Percentiles rank a stretch among this genome's conserved stretches.
Evolutionary conservation across 257 asterid species (phyloP).

Genomic region (Anisodus tanguticus): DNA sequence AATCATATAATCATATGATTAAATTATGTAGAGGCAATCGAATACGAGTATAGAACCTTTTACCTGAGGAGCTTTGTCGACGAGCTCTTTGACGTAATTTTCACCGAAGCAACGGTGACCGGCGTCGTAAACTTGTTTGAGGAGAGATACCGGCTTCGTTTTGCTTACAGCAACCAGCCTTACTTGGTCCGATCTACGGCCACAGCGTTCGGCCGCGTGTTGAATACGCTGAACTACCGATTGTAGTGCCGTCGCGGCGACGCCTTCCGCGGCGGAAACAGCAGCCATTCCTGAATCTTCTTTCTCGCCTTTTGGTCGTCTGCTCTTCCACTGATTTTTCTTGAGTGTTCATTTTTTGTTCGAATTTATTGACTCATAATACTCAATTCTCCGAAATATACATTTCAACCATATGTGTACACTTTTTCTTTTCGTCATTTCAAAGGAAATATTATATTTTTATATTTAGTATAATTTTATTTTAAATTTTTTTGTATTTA

Average conservation of each 20-base stretch:
- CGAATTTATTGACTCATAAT: background rate
- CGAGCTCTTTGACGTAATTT: slow-evolving; percentile 88
- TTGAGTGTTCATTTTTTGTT: slow-evolving; percentile 26
- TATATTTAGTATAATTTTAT: background rate
- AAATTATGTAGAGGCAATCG: background rate
- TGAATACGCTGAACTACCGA: slow-evolving; percentile 75
- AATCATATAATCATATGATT: background rate
- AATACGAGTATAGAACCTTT: background rate
- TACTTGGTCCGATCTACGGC: slow-evolving; percentile 62
- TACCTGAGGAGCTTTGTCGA: slow-evolving; percentile 95
- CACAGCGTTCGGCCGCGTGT: slow-evolving; percentile 68
- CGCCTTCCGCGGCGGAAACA: slow-evolving; percentile 68
- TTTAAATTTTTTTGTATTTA: no score
- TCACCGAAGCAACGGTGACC: slow-evolving; percentile 94
- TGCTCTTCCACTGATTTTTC: slow-evolving; percentile 16
- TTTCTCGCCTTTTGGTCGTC: background rate
- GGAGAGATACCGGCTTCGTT: slow-evolving; percentile 75
- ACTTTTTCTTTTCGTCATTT: no score
- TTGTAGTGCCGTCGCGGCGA: slow-evolving; percentile 71
- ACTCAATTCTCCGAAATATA: background rate
- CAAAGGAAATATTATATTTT: no score
- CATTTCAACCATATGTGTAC: background rate
- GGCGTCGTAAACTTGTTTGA: slow-evolving; percentile 88
- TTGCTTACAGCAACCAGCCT: slow-evolving; percentile 95
- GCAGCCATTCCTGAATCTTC: slow-evolving; percentile 52